These are phyloP conservation scores for Basipetospora chlamydospora DNA, from an alignment of 2,329 filamentous ascomycete genomes.

Conservation along the genomic window DNA sequence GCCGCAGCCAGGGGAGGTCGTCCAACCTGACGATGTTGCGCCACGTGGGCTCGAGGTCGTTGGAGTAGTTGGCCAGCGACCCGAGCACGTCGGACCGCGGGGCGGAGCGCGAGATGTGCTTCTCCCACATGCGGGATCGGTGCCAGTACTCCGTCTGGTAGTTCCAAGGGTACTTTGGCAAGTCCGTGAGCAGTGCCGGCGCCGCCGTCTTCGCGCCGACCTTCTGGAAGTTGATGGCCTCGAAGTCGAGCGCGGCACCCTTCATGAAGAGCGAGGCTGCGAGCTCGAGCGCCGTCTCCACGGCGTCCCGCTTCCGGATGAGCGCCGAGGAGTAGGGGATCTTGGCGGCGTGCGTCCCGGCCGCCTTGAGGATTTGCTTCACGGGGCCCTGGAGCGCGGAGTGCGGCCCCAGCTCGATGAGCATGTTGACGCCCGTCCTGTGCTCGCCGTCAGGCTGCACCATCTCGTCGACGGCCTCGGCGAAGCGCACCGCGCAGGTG, in stretches of 20 bases:
- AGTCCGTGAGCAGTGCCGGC: slow-evolving; percentile 22
- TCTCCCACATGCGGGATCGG: slow-evolving; percentile 27
- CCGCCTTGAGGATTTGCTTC: slow-evolving; percentile 32
- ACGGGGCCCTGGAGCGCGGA: slow-evolving; percentile 33
- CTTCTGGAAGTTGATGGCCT: slow-evolving; percentile 26
- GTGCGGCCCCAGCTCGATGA: slow-evolving; percentile 36
- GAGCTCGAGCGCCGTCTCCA: slow-evolving; percentile 27
- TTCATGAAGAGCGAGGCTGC: slow-evolving; percentile 30
- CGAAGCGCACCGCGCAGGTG: slow-evolving; percentile 26
- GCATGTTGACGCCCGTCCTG: slow-evolving; percentile 24
- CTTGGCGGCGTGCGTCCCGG: slow-evolving; percentile 25
- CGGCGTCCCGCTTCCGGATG: slow-evolving; percentile 34
- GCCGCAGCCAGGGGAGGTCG: slow-evolving; percentile 40
- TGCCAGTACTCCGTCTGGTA: slow-evolving; percentile 31
- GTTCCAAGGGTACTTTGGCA: slow-evolving; percentile 34
- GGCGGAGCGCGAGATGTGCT: slow-evolving; percentile 25
- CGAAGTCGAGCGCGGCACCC: slow-evolving; percentile 27
- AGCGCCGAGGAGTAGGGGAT: slow-evolving; percentile 31
- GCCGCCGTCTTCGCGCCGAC: slow-evolving; percentile 5
- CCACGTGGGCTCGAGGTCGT: slow-evolving; percentile 31
- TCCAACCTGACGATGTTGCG: slow-evolving; percentile 30
- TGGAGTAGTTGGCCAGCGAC: slow-evolving; percentile 26
- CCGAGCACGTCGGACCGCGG: slow-evolving; percentile 32
- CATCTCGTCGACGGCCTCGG: slow-evolving; percentile 14
- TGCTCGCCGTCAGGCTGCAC: slow-evolving; percentile 19